These are phyloP conservation scores for Xylariales sp. DNA, from an alignment of 2,329 filamentous ascomycete genomes.

Conservation along the genomic window DNA sequence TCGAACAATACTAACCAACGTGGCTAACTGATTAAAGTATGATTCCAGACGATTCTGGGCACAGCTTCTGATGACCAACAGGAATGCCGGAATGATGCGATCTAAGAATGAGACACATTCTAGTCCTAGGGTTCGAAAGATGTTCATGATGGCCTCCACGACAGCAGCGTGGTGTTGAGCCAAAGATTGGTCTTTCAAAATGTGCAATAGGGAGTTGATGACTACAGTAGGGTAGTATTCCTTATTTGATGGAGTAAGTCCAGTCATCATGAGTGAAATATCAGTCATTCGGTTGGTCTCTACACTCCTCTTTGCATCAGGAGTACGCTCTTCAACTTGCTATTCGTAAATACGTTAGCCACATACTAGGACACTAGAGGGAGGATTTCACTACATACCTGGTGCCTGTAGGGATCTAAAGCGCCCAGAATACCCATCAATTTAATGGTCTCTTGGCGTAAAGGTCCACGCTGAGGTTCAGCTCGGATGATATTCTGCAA, in stretches of 20 bases:
- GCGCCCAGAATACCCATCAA: slow-evolving; percentile 95
- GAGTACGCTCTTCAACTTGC: slow-evolving; percentile 89
- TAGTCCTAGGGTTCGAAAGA: slow-evolving; percentile 94
- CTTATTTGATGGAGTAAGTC: slow-evolving; percentile 94
- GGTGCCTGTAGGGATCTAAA: slow-evolving; percentile 94
- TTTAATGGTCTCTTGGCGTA: slow-evolving; percentile 95
- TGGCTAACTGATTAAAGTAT: slow-evolving; percentile 96
- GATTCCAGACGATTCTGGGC: slow-evolving; percentile 84
- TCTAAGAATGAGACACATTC: slow-evolving; percentile 96
- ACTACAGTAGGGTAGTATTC: slow-evolving; percentile 99
- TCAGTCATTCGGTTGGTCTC: slow-evolving; percentile 81
- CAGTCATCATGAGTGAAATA: slow-evolving; percentile 97
- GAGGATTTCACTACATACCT: slow-evolving; percentile 57
- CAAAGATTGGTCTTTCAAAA: slow-evolving; percentile 90
- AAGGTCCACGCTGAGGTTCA: slow-evolving; percentile 82
- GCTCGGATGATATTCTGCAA: slow-evolving; percentile 94
- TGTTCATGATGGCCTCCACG: slow-evolving; percentile 98
- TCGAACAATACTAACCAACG: slow-evolving; percentile 92
- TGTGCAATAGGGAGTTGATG: slow-evolving; percentile 92
- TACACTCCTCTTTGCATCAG: slow-evolving; percentile 78
- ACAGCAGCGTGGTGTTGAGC: slow-evolving; percentile 92
- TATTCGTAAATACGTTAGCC: slow-evolving; percentile 48
- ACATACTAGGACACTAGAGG: slow-evolving; percentile 14
- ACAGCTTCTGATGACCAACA: slow-evolving; percentile 87
- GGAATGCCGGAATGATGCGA: slow-evolving; percentile 93